Percentiles rank a stretch among this genome's conserved stretches.
These are phyloP conservation scores for Pisolithus thermaeus DNA, from an alignment of 1,284 basidiomycete species.

Conservation along the genomic window DNA sequence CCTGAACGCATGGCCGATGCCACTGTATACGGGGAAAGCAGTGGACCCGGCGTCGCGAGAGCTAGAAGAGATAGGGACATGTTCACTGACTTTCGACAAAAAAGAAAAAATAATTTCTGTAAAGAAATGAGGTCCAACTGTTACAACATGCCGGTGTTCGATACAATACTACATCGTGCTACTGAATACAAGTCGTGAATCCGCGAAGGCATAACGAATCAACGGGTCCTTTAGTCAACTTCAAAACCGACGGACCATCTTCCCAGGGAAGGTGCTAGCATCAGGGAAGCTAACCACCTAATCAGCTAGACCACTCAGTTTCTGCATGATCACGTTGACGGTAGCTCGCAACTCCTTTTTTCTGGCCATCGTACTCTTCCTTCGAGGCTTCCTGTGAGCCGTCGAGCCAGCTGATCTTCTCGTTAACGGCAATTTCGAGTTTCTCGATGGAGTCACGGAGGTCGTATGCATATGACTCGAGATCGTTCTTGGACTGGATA, in stretches of 20 bases:
- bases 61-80: too few species aligned
- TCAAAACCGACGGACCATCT: slow-evolving; percentile 85
- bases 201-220: slow-evolving; percentile 12
- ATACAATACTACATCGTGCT: slow-evolving; percentile 24
- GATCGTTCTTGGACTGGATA: slow-evolving; percentile 81
- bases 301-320: slow-evolving; percentile 54
- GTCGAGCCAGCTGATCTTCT: slow-evolving; percentile 89
- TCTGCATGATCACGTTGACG: slow-evolving; percentile 94
- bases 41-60: too few species aligned
- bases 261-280: slow-evolving; percentile 43
- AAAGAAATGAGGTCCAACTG: too few species aligned
- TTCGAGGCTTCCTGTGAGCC: slow-evolving; percentile 85
- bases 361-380: slow-evolving; percentile 93
- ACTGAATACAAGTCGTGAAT: slow-evolving; percentile 23
- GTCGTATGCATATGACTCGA: slow-evolving; percentile 96
- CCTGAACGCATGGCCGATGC: too few species aligned
- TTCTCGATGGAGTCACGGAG: slow-evolving; percentile 86
- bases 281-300: slow-evolving; percentile 34
- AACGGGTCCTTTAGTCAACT: slow-evolving; percentile 55
- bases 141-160: neutral
- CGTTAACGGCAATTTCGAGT: slow-evolving; percentile 80
- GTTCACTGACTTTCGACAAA: too few species aligned
- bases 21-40: too few species aligned
- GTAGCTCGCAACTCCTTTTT: slow-evolving; percentile 90
- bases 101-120: too few species aligned